Evolutionary conservation across 139 green algal species (phyloP).

Genomic region (Yamagishiella unicocca): DNA sequence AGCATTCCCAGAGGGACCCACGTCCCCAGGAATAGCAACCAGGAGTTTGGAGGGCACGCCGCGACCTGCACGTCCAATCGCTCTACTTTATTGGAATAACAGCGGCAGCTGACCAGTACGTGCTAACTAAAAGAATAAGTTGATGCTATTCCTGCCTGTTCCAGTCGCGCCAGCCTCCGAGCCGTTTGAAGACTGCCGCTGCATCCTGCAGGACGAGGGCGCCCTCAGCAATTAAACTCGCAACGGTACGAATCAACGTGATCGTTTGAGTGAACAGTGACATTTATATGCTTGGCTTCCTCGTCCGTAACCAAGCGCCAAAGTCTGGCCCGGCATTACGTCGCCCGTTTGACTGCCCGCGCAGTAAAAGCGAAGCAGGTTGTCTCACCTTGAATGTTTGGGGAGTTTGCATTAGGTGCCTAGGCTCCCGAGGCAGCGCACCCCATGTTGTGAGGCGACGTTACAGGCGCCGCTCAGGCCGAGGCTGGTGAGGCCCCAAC

Average conservation of each 20-base stretch:
- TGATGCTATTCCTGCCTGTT: neutral
- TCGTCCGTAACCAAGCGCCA: no score
- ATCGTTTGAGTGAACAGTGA: no score
- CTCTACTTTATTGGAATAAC: neutral
- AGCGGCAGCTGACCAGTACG: no score
- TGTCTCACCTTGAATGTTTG: neutral
- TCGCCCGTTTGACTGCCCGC: neutral
- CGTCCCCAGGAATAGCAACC: neutral
- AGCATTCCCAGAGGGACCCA: neutral
- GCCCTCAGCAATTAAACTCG: neutral
- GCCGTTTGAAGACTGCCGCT: neutral
- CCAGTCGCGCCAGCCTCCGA: neutral
- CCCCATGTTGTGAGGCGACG: neutral
- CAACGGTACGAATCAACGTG: no score
- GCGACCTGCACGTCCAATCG: neutral
- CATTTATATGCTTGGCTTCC: no score
- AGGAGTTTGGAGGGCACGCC: neutral
- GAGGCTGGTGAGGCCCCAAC: no score
- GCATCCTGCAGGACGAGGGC: neutral
- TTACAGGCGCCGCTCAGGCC: no score
- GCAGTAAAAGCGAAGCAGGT: neutral
- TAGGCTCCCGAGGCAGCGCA: neutral
- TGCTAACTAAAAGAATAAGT: no score
- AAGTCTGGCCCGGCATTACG: neutral
- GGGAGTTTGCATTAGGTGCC: neutral